Base-by-base conservation (phyloP, 108 stramenopile genomes). In the Nitzschia inconspicua region DNA sequence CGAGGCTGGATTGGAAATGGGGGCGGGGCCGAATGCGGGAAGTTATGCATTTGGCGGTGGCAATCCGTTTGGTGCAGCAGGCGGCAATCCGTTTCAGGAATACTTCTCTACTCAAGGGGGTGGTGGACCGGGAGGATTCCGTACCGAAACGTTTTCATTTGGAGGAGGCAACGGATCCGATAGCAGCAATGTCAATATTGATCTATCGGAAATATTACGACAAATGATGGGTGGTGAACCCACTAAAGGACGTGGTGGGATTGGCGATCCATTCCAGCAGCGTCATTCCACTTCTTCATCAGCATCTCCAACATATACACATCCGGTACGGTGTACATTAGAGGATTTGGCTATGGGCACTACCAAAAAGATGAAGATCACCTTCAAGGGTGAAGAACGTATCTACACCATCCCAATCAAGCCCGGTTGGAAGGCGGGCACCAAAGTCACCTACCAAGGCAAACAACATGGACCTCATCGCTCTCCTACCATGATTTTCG, bases 331-430 rank as follows among this genome's bases (percentile, higher is more conserved):
- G 22, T 89, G 87, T 57, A 72, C 73, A 20, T 57, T 93, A 4
- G 75, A 81, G 58, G 91, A 93, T 19, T 39, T 93, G 9, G 70
- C 73, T 31, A 63, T 24, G 31, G 91, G 91, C 11, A 57, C 65
- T 13, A 89, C 74, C 20, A 93, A 93, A 73, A 93, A 83, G 46
- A 37, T 89, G 0, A 89, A 85, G 59, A 81, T 93, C 3, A 61
- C 19, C 20, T 67, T 50, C 57, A 41, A 47, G 32, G 49, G 41
- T 18, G 26, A 29, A 35, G 70, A 77, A 40, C 75, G 75, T 47
- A 72, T 84, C 20, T 93, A 79, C 48, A 58, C 53, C 19, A 72
- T 93, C 13, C 44, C 63, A 39, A 60, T 93, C 8, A 69, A 79
- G 40, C 71, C 80, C 16, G 88, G 91, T 2, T 87, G 84, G 82